A percentile compares a stretch with the other conserved stretches of the same genome.
Conservation (phyloP, 768 basidiomycete genomes). For the Suillus tomentosus region DNA sequence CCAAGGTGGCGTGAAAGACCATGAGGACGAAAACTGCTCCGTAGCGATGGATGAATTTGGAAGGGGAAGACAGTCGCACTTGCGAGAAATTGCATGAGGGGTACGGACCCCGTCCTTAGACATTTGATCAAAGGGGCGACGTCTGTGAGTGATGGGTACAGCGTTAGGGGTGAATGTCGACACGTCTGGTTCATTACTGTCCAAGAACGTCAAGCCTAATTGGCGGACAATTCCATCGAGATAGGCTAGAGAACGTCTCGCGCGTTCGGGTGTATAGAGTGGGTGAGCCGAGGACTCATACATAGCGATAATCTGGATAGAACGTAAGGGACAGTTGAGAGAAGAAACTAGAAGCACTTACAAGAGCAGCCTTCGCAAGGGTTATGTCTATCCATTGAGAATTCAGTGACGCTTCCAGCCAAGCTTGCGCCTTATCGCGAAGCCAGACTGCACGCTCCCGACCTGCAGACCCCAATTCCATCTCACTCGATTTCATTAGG, state of each 20-base stretch:
- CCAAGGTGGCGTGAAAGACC: slow-evolving; percentile 62
- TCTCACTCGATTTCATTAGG: slow-evolving; percentile 71
- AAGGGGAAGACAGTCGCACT: slow-evolving; percentile 51
- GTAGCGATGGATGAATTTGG: slow-evolving; percentile 33
- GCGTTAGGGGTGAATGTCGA: slow-evolving; percentile 49
- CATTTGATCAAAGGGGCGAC: slow-evolving; percentile 31
- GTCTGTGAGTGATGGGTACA: slow-evolving; percentile 50
- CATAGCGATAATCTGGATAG: slow-evolving; percentile 66
- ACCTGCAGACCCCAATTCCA: slow-evolving; percentile 56
- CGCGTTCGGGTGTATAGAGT: slow-evolving; percentile 56
- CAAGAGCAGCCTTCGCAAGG: slow-evolving; percentile 74
- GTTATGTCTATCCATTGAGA: slow-evolving; percentile 58
- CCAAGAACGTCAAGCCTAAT: slow-evolving; percentile 56
- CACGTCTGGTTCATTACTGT: slow-evolving; percentile 55
- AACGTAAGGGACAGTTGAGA: slow-evolving; percentile 18
- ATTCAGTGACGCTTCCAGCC: slow-evolving; percentile 53
- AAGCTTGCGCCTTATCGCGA: slow-evolving; percentile 55
- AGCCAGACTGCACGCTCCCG: slow-evolving; percentile 59
- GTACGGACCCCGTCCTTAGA: slow-evolving; percentile 29
- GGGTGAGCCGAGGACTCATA: slow-evolving; percentile 80
- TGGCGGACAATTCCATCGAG: slow-evolving; percentile 68
- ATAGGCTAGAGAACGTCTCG: slow-evolving; percentile 51
- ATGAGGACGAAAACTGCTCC: slow-evolving; percentile 43
- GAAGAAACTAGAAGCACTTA: slow-evolving; percentile 31
- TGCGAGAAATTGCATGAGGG: slow-evolving; percentile 31